Conservation (phyloP, 2,329 filamentous ascomycete species). For the Cladosporium cucumerinum region DNA sequence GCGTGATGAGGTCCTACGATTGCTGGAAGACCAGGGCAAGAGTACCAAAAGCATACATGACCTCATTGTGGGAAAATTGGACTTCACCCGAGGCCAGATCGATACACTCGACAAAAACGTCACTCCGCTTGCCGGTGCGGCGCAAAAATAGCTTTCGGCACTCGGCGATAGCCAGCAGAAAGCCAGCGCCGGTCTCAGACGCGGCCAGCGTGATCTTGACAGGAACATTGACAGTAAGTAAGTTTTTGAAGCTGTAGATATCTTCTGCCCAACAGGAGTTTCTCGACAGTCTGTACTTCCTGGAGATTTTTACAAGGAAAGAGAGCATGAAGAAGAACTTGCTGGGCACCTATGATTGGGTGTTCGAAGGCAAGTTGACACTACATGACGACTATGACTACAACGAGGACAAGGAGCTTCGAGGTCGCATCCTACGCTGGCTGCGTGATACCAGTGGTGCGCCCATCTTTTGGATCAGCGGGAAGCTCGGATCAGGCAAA, state of each 20-base stretch:
- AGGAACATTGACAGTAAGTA: background rate
- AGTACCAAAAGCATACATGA: background rate
- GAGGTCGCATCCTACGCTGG: background rate
- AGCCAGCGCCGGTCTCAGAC: background rate
- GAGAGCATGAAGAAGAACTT: background rate
- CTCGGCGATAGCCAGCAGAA: background rate
- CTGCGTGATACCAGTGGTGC: background rate
- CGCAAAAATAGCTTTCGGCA: background rate
- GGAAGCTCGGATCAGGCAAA: constrained; percentile 6
- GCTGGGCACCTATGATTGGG: constrained; percentile 3
- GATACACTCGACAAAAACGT: background rate
- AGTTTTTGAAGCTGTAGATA: background rate
- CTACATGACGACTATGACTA: background rate
- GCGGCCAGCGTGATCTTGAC: background rate
- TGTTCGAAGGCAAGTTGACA: background rate
- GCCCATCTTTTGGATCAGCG: constrained; percentile 1
- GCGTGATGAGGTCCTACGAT: background rate
- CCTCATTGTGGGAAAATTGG: background rate
- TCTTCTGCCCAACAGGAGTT: background rate
- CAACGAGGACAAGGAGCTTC: background rate
- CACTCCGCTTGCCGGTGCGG: background rate
- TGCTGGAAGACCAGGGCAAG: background rate
- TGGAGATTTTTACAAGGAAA: background rate
- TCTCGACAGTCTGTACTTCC: background rate
- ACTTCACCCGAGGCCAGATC: background rate